Conservation (phyloP, 192 early-diverging fungal species). For the Coemansia aciculifera region DNA sequence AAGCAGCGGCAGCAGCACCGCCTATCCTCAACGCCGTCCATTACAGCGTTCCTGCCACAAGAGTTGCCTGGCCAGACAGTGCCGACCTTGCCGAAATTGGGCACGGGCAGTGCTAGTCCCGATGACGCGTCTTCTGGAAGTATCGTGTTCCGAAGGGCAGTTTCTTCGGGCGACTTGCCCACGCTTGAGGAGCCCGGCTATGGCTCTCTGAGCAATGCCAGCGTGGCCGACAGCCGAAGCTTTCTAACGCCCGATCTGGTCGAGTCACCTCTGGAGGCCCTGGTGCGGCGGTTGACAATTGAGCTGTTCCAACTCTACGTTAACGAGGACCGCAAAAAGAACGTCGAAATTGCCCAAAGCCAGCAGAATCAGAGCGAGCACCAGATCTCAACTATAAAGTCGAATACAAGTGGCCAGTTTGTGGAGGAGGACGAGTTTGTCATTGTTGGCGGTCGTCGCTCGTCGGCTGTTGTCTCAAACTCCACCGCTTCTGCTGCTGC, state of each 20-base stretch:
- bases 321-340: conserved; percentile 49
- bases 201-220: neutral
- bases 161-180: conserved; percentile 54
- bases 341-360: neutral
- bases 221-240: conserved; percentile 15
- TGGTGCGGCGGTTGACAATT: conserved; percentile 51
- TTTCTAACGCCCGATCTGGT: conserved; percentile 53
- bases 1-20: conserved; percentile 12
- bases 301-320: conserved; percentile 58
- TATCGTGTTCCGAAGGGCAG: conserved; percentile 49
- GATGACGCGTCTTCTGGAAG: conserved; percentile 15
- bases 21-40: neutral
- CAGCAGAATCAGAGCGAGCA: conserved; percentile 5
- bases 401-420: neutral
- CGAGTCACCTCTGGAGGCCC: conserved; percentile 54
- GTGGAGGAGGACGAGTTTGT: conserved; percentile 12
- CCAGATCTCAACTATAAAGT: neutral
- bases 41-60: neutral
- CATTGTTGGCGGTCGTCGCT: neutral
- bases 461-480: too few species aligned
- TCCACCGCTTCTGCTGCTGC: neutral
- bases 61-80: neutral
- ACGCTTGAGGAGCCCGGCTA: conserved; percentile 29
- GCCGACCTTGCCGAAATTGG: neutral
- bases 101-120: neutral